Percentiles rank a stretch among this genome's conserved stretches.
Evolutionary conservation across 2,329 filamentous ascomycete species (phyloP).

Genomic region (Ophioceras dolichostomum): DNA sequence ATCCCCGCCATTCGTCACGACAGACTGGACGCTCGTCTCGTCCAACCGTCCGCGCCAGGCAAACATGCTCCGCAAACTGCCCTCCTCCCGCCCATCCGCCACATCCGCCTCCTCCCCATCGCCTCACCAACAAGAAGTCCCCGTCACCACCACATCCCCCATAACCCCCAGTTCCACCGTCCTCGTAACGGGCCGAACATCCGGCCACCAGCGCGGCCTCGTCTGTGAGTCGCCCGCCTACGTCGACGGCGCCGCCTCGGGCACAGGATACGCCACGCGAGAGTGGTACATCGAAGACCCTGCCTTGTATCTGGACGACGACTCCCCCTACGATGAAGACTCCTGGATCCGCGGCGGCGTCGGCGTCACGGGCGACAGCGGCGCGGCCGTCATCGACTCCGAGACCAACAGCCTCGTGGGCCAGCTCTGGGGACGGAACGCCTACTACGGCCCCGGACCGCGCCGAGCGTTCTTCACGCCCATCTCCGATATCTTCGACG

Average conservation of each 20-base stretch:
- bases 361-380: constrained; percentile 30
- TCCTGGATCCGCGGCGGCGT: constrained; percentile 32
- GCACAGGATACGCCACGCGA: constrained; percentile 25
- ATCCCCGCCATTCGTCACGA: constrained; percentile 27
- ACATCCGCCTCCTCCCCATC: constrained; percentile 16
- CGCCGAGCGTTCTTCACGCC: constrained; percentile 30
- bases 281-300: constrained; percentile 34
- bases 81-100: constrained; percentile 14
- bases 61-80: constrained; percentile 28
- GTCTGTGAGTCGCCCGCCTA: constrained; percentile 30
- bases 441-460: constrained; percentile 27
- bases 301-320: constrained; percentile 1
- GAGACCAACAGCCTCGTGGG: constrained; percentile 24
- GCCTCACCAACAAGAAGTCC: too few relatives aligned
- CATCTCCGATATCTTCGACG: constrained; percentile 29
- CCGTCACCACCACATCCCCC: constrained; percentile 17
- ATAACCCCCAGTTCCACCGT: constrained; percentile 23
- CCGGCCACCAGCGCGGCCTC: constrained; percentile 27
- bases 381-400: constrained; percentile 29
- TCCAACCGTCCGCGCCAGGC: constrained; percentile 18
- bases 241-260: constrained; percentile 17
- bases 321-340: constrained; percentile 23
- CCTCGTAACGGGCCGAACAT: constrained; percentile 28
- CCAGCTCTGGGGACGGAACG: constrained; percentile 31
- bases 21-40: constrained; percentile 29